Evolutionary conservation across 371 early-diverging fungal species (phyloP).

Genomic region (Dichotomocladium elegans): DNA sequence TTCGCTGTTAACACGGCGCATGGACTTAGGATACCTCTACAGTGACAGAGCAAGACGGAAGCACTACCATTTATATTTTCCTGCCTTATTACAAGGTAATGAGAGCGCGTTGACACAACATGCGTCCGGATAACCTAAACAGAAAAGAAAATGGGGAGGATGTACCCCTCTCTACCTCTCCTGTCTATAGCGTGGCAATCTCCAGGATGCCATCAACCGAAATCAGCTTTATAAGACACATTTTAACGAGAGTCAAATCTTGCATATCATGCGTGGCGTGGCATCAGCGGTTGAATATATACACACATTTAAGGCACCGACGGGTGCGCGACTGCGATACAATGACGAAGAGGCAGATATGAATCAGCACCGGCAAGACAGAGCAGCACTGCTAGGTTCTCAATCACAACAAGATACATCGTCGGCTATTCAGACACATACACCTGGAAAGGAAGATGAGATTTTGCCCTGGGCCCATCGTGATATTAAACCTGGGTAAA

Average conservation of each 20-base stretch:
- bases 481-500: conserved; percentile 78
- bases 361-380: conserved; percentile 11
- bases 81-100: conserved; percentile 61
- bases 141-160: neutral
- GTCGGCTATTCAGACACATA: conserved; percentile 11
- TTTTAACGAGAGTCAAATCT: conserved; percentile 51
- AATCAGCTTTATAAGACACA: conserved; percentile 38
- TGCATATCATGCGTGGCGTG: conserved; percentile 19
- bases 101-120: conserved; percentile 12
- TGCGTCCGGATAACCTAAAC: conserved; percentile 30
- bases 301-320: conserved; percentile 12
- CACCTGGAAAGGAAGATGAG: conserved; percentile 22
- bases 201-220: conserved; percentile 57
- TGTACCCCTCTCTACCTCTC: neutral
- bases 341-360: conserved; percentile 10
- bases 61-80: conserved; percentile 64
- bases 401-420: conserved; percentile 47
- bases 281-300: conserved; percentile 13
- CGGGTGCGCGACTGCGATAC: conserved; percentile 7
- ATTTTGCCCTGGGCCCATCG: conserved; percentile 68
- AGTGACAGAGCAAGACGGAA: conserved; percentile 53
- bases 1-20: conserved; percentile 1
- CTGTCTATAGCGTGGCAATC: conserved; percentile 47
- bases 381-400: conserved; percentile 50
- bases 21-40: conserved; percentile 58